A percentile compares a stretch with the other conserved stretches of the same genome.
These are phyloP conservation scores for Blumeriella jaapii DNA, from an alignment of 2,329 filamentous ascomycete genomes.

Conservation along the genomic window DNA sequence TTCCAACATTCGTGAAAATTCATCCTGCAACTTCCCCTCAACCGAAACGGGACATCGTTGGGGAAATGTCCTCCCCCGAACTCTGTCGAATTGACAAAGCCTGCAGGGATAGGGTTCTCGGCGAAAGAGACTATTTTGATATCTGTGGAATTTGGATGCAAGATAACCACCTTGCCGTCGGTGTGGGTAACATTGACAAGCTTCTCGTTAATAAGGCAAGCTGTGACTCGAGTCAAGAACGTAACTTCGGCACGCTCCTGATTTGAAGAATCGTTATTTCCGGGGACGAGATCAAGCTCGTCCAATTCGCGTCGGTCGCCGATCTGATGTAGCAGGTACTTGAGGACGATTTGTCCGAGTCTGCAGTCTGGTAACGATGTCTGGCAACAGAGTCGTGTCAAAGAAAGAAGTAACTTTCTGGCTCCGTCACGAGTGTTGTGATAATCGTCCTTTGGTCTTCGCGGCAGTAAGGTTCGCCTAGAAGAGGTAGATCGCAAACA, in stretches of 20 bases:
- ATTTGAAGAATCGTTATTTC: not conserved
- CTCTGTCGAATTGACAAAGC: not conserved
- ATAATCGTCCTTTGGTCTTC: too few species aligned
- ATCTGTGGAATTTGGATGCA: not conserved
- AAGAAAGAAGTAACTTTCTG: constrained; percentile 1
- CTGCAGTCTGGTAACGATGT: constrained; percentile 1
- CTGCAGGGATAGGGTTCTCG: not conserved
- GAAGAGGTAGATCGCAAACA: too few species aligned
- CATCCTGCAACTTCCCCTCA: constrained; percentile 1
- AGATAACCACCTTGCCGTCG: not conserved
- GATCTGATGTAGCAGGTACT: not conserved
- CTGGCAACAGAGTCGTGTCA: not conserved
- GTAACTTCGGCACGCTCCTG: not conserved
- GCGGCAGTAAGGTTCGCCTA: too few species aligned
- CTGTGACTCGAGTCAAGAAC: not conserved
- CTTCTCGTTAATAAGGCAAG: constrained; percentile 2
- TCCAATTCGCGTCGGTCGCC: not conserved
- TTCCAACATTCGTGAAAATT: not conserved
- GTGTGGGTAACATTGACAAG: not conserved
- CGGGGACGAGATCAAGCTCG: not conserved
- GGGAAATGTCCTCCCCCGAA: not conserved
- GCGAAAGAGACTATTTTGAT: not conserved
- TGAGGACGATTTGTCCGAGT: not conserved
- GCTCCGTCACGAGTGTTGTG: too few species aligned
- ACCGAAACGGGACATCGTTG: not conserved